Evolutionary conservation across 2,329 filamentous ascomycete genomes (phyloP).

Genomic region (Verticillium nonalfalfae): DNA sequence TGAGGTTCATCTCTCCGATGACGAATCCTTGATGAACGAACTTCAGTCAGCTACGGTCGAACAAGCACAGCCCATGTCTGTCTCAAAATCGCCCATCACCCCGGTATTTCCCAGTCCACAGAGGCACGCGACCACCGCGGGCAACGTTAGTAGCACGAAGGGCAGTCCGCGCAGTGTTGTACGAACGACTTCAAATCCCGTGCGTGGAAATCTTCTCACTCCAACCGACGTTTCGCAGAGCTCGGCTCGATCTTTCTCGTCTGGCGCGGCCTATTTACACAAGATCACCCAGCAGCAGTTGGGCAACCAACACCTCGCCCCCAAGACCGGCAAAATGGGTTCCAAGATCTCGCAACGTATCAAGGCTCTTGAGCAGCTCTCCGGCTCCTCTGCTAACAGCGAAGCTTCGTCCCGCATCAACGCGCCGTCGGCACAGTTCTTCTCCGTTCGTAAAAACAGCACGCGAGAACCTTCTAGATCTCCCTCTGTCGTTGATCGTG

Average conservation of each 20-base stretch:
- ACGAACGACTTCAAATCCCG: constrained; percentile 27
- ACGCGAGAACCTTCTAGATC: constrained; percentile 35
- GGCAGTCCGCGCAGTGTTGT: constrained; percentile 30
- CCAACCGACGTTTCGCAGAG: constrained; percentile 40
- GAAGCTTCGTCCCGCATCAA: constrained; percentile 14
- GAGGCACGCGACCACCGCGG: constrained; percentile 10
- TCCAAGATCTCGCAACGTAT: constrained; percentile 92
- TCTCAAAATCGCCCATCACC: constrained; percentile 77
- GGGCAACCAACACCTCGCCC: constrained; percentile 34
- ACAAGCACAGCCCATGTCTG: constrained; percentile 73
- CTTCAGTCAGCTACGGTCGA: constrained; percentile 74
- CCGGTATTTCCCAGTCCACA: constrained; percentile 44
- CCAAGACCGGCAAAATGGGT: constrained; percentile 76
- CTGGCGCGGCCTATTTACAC: constrained; percentile 49
- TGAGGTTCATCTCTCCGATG: constrained; percentile 52
- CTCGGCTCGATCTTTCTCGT: constrained; percentile 47
- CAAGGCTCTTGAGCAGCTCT: constrained; percentile 81
- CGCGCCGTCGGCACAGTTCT: constrained; percentile 46
- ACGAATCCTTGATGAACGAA: constrained; percentile 81
- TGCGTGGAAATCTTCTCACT: constrained; percentile 36
- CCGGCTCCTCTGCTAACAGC: constrained; percentile 31
- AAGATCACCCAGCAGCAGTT: constrained; percentile 46
- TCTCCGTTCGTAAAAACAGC: constrained; percentile 45
- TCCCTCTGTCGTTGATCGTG: constrained; percentile 37
- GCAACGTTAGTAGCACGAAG: constrained; percentile 7